These are phyloP conservation scores for Penicillium decumbens DNA, from an alignment of 2,329 filamentous ascomycete species.

Conservation along the genomic window DNA sequence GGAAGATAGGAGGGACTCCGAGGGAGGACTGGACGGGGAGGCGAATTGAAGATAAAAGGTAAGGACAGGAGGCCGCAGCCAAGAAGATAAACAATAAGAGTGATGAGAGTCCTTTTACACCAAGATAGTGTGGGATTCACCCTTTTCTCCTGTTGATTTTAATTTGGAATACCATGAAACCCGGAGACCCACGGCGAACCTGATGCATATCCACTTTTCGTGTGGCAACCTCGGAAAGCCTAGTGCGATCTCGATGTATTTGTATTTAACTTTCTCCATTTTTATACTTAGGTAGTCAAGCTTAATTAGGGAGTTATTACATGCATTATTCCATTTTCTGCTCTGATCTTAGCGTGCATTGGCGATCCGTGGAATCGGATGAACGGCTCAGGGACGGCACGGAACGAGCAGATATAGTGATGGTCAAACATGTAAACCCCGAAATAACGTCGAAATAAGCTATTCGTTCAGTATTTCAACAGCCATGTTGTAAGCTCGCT, in stretches of 20 bases:
- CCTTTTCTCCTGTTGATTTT: neutral
- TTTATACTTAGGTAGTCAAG: neutral
- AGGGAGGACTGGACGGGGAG: neutral
- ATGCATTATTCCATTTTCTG: neutral
- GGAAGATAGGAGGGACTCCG: neutral
- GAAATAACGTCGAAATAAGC: neutral
- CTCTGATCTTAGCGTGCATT: neutral
- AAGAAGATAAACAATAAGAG: neutral
- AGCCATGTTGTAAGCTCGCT: conserved; percentile 34
- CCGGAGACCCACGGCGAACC: conserved; percentile 16
- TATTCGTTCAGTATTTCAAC: conserved; percentile 28
- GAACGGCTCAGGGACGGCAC: conserved; percentile 16
- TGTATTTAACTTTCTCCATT: neutral
- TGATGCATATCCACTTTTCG: conserved; percentile 10
- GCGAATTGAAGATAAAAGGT: conserved; percentile 8
- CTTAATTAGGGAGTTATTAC: neutral
- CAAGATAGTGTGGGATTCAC: neutral
- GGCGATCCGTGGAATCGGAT: conserved; percentile 1
- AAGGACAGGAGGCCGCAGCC: conserved; percentile 7
- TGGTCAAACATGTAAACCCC: neutral
- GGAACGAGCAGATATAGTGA: neutral
- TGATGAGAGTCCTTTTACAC: neutral
- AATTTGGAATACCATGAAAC: conserved; percentile 10
- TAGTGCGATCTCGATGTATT: neutral
- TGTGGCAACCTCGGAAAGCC: neutral